These are phyloP conservation scores for Yamadazyma kitorensis DNA, from an alignment of 805 yeast genomes.

Conservation along the genomic window DNA sequence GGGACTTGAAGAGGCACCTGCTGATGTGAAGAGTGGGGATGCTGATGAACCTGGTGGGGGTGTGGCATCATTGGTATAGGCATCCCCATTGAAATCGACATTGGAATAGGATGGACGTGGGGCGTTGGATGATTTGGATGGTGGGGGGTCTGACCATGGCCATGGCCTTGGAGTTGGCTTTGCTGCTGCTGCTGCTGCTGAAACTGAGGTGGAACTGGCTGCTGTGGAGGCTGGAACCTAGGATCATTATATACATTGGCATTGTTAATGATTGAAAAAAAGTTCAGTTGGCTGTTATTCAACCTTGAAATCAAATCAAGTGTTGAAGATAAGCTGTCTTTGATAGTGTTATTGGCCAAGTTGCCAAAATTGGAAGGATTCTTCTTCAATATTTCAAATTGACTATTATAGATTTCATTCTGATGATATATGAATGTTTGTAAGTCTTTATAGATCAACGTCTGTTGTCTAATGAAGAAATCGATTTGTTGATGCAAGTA, in stretches of 20 bases:
- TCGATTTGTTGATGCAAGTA: conserved; percentile 15
- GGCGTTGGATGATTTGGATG: neutral
- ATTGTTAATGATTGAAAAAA: conserved; percentile 6
- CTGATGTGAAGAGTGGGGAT: neutral
- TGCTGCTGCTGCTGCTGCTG: conserved; percentile 1
- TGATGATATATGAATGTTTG: conserved; percentile 16
- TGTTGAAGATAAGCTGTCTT: conserved; percentile 16
- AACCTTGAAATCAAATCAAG: conserved; percentile 17
- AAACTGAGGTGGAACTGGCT: conserved; percentile 1
- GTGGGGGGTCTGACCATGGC: conserved; percentile 1
- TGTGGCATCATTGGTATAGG: neutral
- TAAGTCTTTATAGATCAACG: conserved; percentile 11
- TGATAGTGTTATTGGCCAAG: conserved; percentile 11
- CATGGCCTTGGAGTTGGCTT: too few species aligned
- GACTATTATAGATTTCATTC: conserved; percentile 15
- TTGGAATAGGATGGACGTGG: neutral
- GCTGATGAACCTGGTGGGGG: too few species aligned
- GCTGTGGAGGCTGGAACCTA: conserved; percentile 3
- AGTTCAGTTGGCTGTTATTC: conserved; percentile 7
- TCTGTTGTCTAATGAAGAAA: conserved; percentile 12
- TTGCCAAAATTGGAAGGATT: conserved; percentile 11
- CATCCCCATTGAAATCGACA: conserved; percentile 1
- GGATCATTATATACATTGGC: conserved; percentile 1
- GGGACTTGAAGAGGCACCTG: conserved; percentile 2
- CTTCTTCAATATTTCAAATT: conserved; percentile 16